Evolutionary conservation across 352 stramenopile genomes (phyloP).

Genomic region (Phytophthora cryptogea): DNA sequence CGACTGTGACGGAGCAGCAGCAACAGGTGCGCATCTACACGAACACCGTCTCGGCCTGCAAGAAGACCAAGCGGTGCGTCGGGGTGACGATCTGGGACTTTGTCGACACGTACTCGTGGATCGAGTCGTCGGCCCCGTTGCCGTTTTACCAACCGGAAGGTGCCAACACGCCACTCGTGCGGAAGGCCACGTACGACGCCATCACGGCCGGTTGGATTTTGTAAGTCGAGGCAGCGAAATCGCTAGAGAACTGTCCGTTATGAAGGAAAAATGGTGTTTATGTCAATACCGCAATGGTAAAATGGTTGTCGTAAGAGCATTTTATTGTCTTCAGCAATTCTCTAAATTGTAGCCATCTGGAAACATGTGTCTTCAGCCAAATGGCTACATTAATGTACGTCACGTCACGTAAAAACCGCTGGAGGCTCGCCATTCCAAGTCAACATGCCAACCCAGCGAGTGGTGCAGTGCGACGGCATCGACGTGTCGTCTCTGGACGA

Average conservation of each 20-base stretch:
- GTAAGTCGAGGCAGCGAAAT: constrained; percentile 3
- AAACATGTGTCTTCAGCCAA: neutral
- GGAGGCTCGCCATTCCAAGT: neutral
- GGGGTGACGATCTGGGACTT: constrained; percentile 36
- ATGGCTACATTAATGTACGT: neutral
- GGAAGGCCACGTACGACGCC: constrained; percentile 38
- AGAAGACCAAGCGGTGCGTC: constrained; percentile 29
- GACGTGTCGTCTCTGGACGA: constrained; percentile 64
- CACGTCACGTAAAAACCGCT: neutral
- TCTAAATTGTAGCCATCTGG: too few species aligned
- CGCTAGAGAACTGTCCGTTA: neutral
- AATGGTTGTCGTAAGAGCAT: neutral
- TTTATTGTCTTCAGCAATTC: too few species aligned
- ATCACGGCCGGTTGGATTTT: constrained; percentile 33
- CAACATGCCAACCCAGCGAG: constrained; percentile 5
- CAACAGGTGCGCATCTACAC: constrained; percentile 31
- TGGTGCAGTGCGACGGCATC: constrained; percentile 42
- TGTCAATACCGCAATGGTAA: constrained; percentile 1
- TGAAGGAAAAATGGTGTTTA: constrained; percentile 1
- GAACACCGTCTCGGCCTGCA: constrained; percentile 37
- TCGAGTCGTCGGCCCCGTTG: constrained; percentile 24
- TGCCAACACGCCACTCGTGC: constrained; percentile 24
- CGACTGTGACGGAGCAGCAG: constrained; percentile 31
- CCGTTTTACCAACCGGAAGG: constrained; percentile 37
- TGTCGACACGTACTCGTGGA: constrained; percentile 34